These are phyloP conservation scores for Blastomyces gilchristii DNA, from an alignment of 2,329 filamentous ascomycete species.

Conservation along the genomic window DNA sequence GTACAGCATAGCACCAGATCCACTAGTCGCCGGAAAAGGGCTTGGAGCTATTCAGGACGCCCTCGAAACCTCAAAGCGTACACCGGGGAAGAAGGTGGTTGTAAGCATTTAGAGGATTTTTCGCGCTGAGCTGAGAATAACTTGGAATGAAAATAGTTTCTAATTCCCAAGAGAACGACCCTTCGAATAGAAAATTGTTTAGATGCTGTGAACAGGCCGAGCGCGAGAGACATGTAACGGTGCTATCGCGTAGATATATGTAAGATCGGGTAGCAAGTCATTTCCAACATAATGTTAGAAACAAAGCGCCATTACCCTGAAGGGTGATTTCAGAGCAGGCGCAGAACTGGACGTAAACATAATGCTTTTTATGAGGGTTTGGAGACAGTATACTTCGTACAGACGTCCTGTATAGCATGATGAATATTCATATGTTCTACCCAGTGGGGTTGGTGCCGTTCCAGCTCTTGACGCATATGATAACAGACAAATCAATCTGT, in stretches of 20 bases:
- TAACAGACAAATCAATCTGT: not conserved
- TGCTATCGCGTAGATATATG: not conserved
- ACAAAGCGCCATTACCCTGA: not conserved
- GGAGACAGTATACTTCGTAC: not conserved
- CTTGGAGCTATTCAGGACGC: constrained; percentile 36
- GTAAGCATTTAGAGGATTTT: constrained; percentile 17
- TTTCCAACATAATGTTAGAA: not conserved
- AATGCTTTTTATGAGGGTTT: not conserved
- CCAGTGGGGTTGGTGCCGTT: not conserved
- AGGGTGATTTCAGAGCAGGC: not conserved
- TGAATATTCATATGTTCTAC: not conserved
- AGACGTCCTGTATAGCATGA: not conserved
- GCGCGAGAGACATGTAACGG: too few species aligned
- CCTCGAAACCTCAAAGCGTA: constrained; percentile 31
- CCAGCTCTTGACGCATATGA: not conserved
- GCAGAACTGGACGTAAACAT: not conserved
- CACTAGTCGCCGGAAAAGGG: constrained; percentile 33
- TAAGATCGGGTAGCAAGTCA: not conserved
- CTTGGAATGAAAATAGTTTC: not conserved
- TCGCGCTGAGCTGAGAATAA: not conserved
- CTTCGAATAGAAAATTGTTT: not conserved
- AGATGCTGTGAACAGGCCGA: not conserved
- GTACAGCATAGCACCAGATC: constrained; percentile 32
- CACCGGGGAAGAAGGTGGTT: constrained; percentile 38
- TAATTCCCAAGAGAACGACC: not conserved